phyloP scores from a whole-genome alignment of 1,139 yeast genomes.

The Yamadazyma siamensis region DNA sequence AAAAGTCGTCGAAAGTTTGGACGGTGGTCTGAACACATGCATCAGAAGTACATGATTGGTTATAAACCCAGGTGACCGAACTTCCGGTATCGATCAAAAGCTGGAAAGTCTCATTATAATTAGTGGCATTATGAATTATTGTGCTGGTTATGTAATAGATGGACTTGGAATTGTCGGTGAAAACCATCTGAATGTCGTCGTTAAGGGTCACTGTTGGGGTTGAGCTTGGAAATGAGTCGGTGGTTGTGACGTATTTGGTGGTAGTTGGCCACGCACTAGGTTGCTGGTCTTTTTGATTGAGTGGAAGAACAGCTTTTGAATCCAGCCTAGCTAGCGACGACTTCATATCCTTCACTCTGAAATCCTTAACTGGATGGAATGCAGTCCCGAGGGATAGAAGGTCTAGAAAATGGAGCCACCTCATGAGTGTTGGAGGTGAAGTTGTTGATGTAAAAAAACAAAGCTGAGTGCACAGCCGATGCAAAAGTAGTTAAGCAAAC shows the following conservation, averaged over 20 bases:
- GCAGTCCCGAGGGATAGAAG: slow-evolving; percentile 4
- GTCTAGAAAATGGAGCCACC: background rate
- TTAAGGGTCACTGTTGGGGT: slow-evolving; percentile 20
- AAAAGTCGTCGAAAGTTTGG: slow-evolving; percentile 20
- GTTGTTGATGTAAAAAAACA: too few relatives aligned
- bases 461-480: too few relatives aligned
- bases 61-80: slow-evolving; percentile 63
- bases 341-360: slow-evolving; percentile 16
- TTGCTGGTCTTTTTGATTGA: slow-evolving; percentile 1
- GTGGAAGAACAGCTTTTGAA: background rate
- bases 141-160: slow-evolving; percentile 23
- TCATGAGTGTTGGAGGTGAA: background rate
- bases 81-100: slow-evolving; percentile 66
- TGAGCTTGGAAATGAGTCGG: slow-evolving; percentile 12
- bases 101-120: slow-evolving; percentile 39
- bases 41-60: slow-evolving; percentile 42
- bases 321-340: background rate
- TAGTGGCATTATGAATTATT: slow-evolving; percentile 18
- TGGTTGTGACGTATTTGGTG: slow-evolving; percentile 11
- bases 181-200: slow-evolving; percentile 20
- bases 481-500: too few relatives aligned
- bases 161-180: slow-evolving; percentile 24
- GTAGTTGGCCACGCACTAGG: slow-evolving; percentile 5
- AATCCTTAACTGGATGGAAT: slow-evolving; percentile 18
- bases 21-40: slow-evolving; percentile 35